phyloP scores from a whole-genome alignment of 1,139 yeast genomes.

The Arxiozyma slooffiae region DNA sequence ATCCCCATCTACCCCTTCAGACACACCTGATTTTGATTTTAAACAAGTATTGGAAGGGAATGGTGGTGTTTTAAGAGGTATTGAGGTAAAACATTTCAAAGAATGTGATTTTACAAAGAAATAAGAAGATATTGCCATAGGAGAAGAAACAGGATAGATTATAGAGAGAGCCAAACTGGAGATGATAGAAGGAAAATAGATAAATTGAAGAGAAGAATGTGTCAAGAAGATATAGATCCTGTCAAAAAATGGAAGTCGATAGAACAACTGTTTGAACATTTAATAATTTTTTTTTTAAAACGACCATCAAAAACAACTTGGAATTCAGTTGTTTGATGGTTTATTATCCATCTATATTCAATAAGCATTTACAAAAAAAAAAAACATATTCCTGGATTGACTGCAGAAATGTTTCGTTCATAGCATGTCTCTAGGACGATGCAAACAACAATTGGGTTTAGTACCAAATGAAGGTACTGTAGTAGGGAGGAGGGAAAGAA shows the following conservation, averaged over 20 bases:
- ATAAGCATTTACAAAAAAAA: conserved; percentile 79
- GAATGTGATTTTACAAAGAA: conserved; percentile 70
- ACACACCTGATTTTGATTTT: too few relatives aligned
- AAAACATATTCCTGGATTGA: conserved; percentile 81
- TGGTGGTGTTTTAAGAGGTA: conserved; percentile 46
- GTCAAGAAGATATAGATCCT: conserved; percentile 85
- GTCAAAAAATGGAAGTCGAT: conserved; percentile 88
- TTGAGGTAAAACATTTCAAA: conserved; percentile 48
- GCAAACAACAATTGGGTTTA: conserved; percentile 85
- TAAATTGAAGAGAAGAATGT: conserved; percentile 67
- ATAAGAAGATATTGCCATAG: conserved; percentile 53
- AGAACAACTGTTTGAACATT: conserved; percentile 80
- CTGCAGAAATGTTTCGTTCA: conserved; percentile 96
- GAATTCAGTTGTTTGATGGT: conserved; percentile 87
- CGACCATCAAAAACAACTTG: conserved; percentile 80
- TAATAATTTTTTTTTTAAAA: conserved; percentile 77
- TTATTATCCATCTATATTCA: conserved; percentile 72
- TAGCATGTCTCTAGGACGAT: conserved; percentile 92
- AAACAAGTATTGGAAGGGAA: conserved; percentile 53
- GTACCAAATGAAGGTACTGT: conserved; percentile 79
- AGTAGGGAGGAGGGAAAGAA: conserved; percentile 77
- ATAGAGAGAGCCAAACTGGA: conserved; percentile 66
- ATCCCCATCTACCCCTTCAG: conserved; percentile 93
- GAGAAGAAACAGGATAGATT: conserved; percentile 66
- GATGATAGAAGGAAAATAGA: conserved; percentile 93